Conservation (phyloP, 1,139 yeast species). For the Candida glucosophila region DNA sequence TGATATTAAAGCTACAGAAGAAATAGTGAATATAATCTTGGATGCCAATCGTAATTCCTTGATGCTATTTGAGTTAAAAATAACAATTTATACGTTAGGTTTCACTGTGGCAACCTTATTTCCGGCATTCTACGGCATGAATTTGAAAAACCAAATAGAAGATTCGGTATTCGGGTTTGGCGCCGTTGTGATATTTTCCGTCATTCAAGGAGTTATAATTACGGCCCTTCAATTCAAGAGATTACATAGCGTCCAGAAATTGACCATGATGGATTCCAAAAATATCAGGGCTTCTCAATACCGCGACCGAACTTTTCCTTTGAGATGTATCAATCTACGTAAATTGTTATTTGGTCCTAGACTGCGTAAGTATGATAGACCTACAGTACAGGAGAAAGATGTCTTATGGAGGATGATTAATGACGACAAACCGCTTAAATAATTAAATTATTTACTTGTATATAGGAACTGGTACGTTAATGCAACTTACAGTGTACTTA, state of each 20-base stretch:
- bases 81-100: slow-evolving; percentile 80
- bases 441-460: slow-evolving; percentile 1
- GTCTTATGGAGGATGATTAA: slow-evolving; percentile 70
- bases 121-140: slow-evolving; percentile 89
- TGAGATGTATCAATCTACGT: too few species aligned
- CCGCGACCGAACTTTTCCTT: too few species aligned
- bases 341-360: slow-evolving; percentile 21
- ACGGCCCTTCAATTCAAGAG: slow-evolving; percentile 38
- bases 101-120: slow-evolving; percentile 60
- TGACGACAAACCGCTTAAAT: slow-evolving; percentile 37
- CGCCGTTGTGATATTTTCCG: slow-evolving; percentile 42
- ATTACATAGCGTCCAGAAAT: slow-evolving; percentile 47
- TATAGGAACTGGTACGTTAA: slow-evolving; percentile 13
- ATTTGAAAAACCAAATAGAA: slow-evolving; percentile 81
- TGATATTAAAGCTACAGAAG: slow-evolving; percentile 91
- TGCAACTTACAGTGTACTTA: not conserved
- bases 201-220: slow-evolving; percentile 37
- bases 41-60: slow-evolving; percentile 93
- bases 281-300: not conserved
- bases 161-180: slow-evolving; percentile 63
- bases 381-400: slow-evolving; percentile 43
- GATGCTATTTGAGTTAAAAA: slow-evolving; percentile 79
- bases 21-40: slow-evolving; percentile 85
- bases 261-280: slow-evolving; percentile 47
- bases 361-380: slow-evolving; percentile 22